phyloP scores from a whole-genome alignment of 2,329 filamentous ascomycete species.

The Blastomyces parvus region DNA sequence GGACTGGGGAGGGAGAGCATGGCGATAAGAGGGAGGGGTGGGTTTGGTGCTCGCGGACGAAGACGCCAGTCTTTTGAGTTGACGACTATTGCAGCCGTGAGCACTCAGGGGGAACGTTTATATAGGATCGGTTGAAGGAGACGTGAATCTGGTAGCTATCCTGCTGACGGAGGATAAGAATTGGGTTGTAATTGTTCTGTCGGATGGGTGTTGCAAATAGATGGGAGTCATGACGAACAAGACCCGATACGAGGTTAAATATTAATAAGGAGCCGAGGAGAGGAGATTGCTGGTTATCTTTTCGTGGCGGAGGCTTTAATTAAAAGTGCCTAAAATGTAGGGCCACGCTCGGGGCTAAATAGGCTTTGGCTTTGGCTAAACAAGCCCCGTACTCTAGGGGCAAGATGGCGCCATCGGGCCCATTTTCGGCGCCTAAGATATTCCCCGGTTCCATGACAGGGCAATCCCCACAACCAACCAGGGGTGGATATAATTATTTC shows the following conservation, averaged over 20 bases:
- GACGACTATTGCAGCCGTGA: conserved; percentile 4
- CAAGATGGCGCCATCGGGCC: neutral
- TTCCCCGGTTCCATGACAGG: too few relatives aligned
- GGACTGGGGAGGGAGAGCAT: conserved; percentile 5
- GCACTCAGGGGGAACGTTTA: neutral
- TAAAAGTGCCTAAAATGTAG: too few relatives aligned
- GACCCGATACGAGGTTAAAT: too few relatives aligned
- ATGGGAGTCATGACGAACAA: too few relatives aligned
- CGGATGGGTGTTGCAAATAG: neutral
- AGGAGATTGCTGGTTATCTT: neutral
- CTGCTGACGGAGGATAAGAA: neutral
- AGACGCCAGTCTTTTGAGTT: conserved; percentile 16
- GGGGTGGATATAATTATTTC: too few relatives aligned
- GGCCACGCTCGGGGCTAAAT: neutral
- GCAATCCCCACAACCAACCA: too few relatives aligned
- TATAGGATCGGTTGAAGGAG: neutral
- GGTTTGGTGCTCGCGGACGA: conserved; percentile 8
- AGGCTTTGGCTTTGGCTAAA: neutral
- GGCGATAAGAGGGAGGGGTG: conserved; percentile 8
- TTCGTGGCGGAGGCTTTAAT: too few relatives aligned
- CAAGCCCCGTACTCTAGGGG: neutral
- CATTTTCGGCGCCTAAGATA: neutral
- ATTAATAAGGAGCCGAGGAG: too few relatives aligned
- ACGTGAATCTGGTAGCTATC: neutral
- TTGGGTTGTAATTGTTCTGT: neutral